Conservation (phyloP, 2,329 filamentous ascomycete genomes). For the Polychaeton citri region DNA sequence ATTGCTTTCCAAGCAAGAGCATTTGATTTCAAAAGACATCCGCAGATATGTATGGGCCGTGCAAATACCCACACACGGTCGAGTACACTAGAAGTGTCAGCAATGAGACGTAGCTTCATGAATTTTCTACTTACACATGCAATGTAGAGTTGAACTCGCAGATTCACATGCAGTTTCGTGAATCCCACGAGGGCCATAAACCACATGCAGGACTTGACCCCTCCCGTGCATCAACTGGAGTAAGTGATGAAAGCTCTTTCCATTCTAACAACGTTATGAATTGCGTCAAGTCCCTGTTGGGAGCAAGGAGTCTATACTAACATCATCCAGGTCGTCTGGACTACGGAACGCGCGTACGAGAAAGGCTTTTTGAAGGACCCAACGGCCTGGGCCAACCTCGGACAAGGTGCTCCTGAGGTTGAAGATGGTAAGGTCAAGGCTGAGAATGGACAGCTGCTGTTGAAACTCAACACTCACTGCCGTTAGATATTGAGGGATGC, state of each 20-base stretch:
- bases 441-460: constrained; percentile 50
- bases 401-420: constrained; percentile 86
- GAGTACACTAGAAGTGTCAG: too few relatives aligned
- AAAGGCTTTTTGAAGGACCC: constrained; percentile 76
- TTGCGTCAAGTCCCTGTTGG: neutral
- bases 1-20: too few relatives aligned
- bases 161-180: constrained; percentile 79
- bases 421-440: constrained; percentile 68
- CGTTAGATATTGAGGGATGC: constrained; percentile 64
- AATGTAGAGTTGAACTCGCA: constrained; percentile 62
- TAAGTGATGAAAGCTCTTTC: neutral
- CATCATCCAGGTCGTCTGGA: constrained; percentile 55
- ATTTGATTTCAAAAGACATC: too few relatives aligned
- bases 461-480: neutral
- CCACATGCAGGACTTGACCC: constrained; percentile 85
- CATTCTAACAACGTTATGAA: too few relatives aligned
- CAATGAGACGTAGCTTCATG: too few relatives aligned
- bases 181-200: constrained; percentile 79
- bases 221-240: constrained; percentile 76
- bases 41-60: neutral
- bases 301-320: neutral
- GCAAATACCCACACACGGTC: too few relatives aligned
- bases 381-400: constrained; percentile 78
- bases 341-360: constrained; percentile 73
- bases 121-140: constrained; percentile 6